Evolutionary conservation across 2,329 filamentous ascomycete genomes (phyloP).

Genomic region (Aphanocladium album): DNA sequence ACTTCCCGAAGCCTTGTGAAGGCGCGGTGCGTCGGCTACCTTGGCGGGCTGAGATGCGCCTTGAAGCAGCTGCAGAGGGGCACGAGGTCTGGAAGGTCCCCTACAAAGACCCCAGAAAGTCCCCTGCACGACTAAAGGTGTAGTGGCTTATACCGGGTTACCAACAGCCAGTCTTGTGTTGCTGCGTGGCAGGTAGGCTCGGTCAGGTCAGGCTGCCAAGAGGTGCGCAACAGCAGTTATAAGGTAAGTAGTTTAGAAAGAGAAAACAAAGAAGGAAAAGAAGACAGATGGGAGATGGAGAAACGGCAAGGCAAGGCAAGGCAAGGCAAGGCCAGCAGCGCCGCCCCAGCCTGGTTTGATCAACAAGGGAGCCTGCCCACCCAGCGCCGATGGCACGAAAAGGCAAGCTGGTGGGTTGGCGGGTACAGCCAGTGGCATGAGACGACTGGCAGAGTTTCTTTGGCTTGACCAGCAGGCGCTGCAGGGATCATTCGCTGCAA

Average conservation of each 20-base stretch:
- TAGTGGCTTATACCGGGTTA: not conserved
- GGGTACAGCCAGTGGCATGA: not conserved
- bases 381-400: not conserved
- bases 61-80: not conserved
- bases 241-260: not conserved
- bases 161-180: not conserved
- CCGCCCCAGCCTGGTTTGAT: slow-evolving; percentile 9
- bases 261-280: not conserved
- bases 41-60: not conserved
- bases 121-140: not conserved
- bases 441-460: not conserved
- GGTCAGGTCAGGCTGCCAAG: not conserved
- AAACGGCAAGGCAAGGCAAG: not conserved
- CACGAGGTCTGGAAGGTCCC: not conserved
- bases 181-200: not conserved
- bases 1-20: not conserved
- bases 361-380: slow-evolving; percentile 6
- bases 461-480: not conserved
- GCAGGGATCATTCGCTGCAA: not conserved
- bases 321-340: not conserved
- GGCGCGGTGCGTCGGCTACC: not conserved
- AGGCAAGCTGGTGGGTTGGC: not conserved
- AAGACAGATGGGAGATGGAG: not conserved
- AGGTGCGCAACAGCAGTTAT: not conserved
- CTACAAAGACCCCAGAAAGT: not conserved